Conservation (phyloP, 495 filamentous ascomycete genomes). For the Talaromyces wortmannii region DNA sequence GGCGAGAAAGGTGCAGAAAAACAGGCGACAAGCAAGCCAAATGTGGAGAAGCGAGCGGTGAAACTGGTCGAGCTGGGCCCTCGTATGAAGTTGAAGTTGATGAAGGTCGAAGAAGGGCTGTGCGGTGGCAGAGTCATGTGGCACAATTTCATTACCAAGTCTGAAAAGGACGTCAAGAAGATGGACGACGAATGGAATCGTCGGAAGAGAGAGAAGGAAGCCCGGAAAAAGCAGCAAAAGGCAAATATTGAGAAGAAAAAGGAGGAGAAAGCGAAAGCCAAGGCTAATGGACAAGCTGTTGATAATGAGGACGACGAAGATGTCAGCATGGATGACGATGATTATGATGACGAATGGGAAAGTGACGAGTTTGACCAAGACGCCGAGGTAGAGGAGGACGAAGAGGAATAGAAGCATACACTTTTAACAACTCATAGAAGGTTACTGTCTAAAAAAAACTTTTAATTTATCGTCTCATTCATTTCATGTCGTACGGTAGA, state of each 20-base stretch:
- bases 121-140: conserved; percentile 92
- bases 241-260: conserved; percentile 85
- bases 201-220: conserved; percentile 72
- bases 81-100: conserved; percentile 79
- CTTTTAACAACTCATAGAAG: background rate
- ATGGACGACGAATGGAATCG: conserved; percentile 77
- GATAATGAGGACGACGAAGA: conserved; percentile 48
- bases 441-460: background rate
- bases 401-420: conserved; percentile 10
- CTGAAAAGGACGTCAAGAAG: conserved; percentile 63
- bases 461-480: no score
- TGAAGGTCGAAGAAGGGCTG: conserved; percentile 93
- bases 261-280: conserved; percentile 46
- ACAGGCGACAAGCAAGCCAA: conserved; percentile 15
- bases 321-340: conserved; percentile 46
- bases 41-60: conserved; percentile 76
- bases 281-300: conserved; percentile 32
- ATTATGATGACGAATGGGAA: conserved; percentile 53
- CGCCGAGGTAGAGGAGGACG: conserved; percentile 41
- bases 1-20: conserved; percentile 30
- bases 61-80: conserved; percentile 90
- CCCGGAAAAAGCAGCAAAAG: conserved; percentile 69
- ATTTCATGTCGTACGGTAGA: no score
- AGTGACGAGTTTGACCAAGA: conserved; percentile 57
- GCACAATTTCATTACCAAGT: conserved; percentile 90